These are phyloP conservation scores for Xylariaceae sp. DNA, from an alignment of 2,329 filamentous ascomycete genomes.

Conservation along the genomic window DNA sequence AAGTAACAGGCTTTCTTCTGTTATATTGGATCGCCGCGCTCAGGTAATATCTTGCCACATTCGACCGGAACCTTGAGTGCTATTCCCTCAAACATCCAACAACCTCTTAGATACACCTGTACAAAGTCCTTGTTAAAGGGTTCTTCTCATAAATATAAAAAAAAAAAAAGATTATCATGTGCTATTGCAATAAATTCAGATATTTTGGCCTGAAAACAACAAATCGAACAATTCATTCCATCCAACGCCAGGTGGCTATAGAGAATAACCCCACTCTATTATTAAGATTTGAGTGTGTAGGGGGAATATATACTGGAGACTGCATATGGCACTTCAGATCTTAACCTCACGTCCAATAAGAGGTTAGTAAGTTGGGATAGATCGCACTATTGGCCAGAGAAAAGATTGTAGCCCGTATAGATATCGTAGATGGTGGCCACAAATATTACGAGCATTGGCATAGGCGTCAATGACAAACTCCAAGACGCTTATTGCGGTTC, in stretches of 20 bases:
- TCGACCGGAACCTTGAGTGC: background rate
- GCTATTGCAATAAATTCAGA: conserved; percentile 4
- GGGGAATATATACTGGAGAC: conserved; percentile 3
- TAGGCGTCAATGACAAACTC: background rate
- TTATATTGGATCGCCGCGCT: background rate
- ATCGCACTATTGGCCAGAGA: no score
- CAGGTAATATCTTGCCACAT: background rate
- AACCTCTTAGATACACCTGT: background rate
- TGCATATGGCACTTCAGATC: background rate
- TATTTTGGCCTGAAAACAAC: background rate
- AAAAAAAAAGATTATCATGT: conserved; percentile 10
- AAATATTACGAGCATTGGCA: background rate
- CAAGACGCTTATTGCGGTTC: background rate
- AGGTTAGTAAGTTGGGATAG: no score
- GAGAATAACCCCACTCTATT: background rate
- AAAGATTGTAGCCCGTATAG: conserved; percentile 4
- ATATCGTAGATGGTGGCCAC: background rate
- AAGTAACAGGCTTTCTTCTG: conserved; percentile 3
- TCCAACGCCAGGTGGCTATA: background rate
- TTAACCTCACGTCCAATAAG: background rate
- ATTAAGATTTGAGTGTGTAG: background rate
- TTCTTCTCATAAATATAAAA: background rate
- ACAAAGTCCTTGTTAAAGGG: background rate
- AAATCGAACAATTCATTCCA: background rate
- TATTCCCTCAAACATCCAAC: background rate